These are phyloP conservation scores for Vanderwaltozyma yarrowii DNA, from an alignment of 805 yeast genomes.

Conservation along the genomic window DNA sequence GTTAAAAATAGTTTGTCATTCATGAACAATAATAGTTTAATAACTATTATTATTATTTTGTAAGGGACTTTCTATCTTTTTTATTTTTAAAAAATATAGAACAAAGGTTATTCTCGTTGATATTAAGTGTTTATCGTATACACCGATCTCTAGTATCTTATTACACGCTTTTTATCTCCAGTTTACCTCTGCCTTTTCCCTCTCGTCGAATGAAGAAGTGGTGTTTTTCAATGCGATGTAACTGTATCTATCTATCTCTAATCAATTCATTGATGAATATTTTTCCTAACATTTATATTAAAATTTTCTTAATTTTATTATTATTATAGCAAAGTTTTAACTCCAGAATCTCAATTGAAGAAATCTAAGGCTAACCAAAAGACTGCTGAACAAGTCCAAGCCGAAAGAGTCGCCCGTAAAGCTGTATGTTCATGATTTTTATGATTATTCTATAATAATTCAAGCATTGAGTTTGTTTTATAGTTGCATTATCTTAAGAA, in stretches of 20 bases:
- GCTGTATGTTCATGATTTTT: conserved; percentile 50
- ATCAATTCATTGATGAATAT: neutral
- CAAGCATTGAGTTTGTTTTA: no score
- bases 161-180: conserved; percentile 12
- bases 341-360: conserved; percentile 82
- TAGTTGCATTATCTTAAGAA: no score
- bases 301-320: conserved; percentile 2
- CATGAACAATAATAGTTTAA: neutral
- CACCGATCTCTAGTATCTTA: conserved; percentile 6
- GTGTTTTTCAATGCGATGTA: conserved; percentile 32
- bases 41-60: neutral
- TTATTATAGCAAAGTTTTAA: conserved; percentile 32
- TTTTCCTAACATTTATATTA: conserved; percentile 8
- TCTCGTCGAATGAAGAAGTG: conserved; percentile 32
- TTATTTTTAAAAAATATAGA: conserved; percentile 2
- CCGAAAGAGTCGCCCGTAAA: conserved; percentile 68
- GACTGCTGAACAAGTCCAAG: conserved; percentile 67
- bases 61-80: conserved; percentile 3
- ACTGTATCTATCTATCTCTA: conserved; percentile 17
- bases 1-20: neutral
- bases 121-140: conserved; percentile 1
- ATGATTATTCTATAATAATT: neutral
- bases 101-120: conserved; percentile 22
- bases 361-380: conserved; percentile 70
- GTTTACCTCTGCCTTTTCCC: conserved; percentile 29